Percentiles rank a stretch among this genome's conserved stretches.
These are phyloP conservation scores for Phytopythium litorale DNA, from an alignment of 352 stramenopile genomes.

Conservation along the genomic window DNA sequence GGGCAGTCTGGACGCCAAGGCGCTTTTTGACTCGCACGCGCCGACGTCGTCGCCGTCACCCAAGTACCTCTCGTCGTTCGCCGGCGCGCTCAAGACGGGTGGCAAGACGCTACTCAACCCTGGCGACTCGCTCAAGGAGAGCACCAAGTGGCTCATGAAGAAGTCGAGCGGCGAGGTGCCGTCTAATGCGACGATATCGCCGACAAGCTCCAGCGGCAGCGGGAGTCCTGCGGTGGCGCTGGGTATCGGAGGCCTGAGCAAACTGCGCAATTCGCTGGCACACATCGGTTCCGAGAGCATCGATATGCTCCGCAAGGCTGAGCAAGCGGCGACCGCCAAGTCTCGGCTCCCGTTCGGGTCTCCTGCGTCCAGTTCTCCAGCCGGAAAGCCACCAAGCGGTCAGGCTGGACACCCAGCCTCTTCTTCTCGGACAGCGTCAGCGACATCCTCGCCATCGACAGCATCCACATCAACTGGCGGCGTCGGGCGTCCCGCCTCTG, in stretches of 20 bases:
- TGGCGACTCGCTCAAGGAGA: slow-evolving; percentile 47
- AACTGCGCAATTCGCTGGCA: slow-evolving; percentile 51
- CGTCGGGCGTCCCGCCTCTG: not conserved
- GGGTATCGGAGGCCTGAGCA: slow-evolving; percentile 28
- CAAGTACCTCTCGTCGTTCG: slow-evolving; percentile 65
- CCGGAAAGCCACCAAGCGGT: slow-evolving; percentile 6
- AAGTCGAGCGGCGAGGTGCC: slow-evolving; percentile 30
- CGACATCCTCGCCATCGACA: not conserved
- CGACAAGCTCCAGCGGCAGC: slow-evolving; percentile 1
- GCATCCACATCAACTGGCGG: not conserved
- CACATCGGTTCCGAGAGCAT: slow-evolving; percentile 68
- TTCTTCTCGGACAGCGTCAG: not conserved
- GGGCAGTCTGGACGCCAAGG: slow-evolving; percentile 28
- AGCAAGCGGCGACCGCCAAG: slow-evolving; percentile 51
- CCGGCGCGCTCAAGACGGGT: slow-evolving; percentile 60
- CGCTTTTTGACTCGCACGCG: slow-evolving; percentile 33
- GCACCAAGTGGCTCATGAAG: slow-evolving; percentile 77
- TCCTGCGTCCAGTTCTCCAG: slow-evolving; percentile 14
- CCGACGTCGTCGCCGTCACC: not conserved
- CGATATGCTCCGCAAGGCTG: slow-evolving; percentile 74
- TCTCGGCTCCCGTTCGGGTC: slow-evolving; percentile 35
- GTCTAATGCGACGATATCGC: slow-evolving; percentile 2
- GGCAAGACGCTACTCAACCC: slow-evolving; percentile 68
- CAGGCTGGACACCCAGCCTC: not conserved
- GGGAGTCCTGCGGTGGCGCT: slow-evolving; percentile 24